Evolutionary conservation across 1,284 basidiomycete species (phyloP).

Genomic region (Testicularia cyperi): DNA sequence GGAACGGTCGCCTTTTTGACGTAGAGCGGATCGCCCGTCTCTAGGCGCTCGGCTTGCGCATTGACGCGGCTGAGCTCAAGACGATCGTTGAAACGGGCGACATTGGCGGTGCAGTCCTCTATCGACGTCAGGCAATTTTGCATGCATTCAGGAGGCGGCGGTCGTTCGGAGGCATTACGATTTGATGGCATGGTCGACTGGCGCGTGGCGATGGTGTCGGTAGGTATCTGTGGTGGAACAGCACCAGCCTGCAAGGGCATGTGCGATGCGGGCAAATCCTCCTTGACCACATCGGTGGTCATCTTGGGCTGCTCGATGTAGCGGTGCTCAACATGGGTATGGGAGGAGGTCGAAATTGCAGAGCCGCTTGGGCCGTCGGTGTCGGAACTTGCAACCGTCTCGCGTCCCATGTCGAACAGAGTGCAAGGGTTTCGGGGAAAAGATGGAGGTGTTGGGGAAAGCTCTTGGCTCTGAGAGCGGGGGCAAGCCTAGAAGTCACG

Average conservation of each 20-base stretch:
- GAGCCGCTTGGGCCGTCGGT: not conserved
- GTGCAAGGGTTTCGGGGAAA: no score
- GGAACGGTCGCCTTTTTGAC: conserved; percentile 41
- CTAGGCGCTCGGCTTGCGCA: conserved; percentile 10
- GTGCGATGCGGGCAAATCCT: no score
- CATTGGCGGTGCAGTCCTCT: conserved; percentile 26
- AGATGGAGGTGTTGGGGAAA: no score
- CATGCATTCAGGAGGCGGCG: conserved; percentile 38
- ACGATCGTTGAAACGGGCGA: conserved; percentile 38
- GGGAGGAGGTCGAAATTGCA: conserved; percentile 2
- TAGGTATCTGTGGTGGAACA: no score
- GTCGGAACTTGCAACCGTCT: not conserved
- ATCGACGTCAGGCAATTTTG: conserved; percentile 26
- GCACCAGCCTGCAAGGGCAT: no score
- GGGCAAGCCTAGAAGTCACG: no score
- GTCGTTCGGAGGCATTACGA: conserved; percentile 5
- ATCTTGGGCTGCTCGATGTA: no score
- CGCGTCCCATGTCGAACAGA: no score
- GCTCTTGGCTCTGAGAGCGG: no score
- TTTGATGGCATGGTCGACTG: no score
- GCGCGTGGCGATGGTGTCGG: no score
- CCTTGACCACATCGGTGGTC: no score
- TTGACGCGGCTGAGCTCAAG: conserved; percentile 16
- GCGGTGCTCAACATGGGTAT: conserved; percentile 2
- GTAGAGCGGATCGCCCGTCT: conserved; percentile 25